Conservation (phyloP, 176 grass and related monocot species). For the Secale cereale region DNA sequence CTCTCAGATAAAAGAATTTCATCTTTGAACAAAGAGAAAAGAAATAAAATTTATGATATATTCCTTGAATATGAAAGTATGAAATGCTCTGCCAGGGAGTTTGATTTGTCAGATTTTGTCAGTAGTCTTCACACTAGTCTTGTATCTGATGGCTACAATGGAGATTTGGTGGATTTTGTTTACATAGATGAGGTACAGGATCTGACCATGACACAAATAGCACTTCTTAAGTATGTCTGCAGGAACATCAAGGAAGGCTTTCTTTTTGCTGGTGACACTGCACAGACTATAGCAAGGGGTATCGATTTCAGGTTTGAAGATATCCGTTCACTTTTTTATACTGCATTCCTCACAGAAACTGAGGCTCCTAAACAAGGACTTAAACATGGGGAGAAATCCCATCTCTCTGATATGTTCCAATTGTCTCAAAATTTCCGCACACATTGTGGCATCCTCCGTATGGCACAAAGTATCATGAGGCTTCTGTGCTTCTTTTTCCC, state of each 20-base stretch:
- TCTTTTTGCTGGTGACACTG: slow-evolving; percentile 85
- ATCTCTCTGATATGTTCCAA: slow-evolving; percentile 62
- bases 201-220: slow-evolving; percentile 73
- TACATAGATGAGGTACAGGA: slow-evolving; percentile 98
- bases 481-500: slow-evolving; percentile 80
- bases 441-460: slow-evolving; percentile 61
- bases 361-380: slow-evolving; percentile 10
- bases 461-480: slow-evolving; percentile 79
- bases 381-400: slow-evolving; percentile 39
- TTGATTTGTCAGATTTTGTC: slow-evolving; percentile 86
- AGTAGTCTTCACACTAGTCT: slow-evolving; percentile 46
- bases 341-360: slow-evolving; percentile 43
- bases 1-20: slow-evolving; percentile 73
- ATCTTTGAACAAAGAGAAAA: slow-evolving; percentile 33
- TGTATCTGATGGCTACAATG: slow-evolving; percentile 37
- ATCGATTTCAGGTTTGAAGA: slow-evolving; percentile 91
- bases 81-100: slow-evolving; percentile 53
- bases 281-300: slow-evolving; percentile 84
- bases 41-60: slow-evolving; percentile 64
- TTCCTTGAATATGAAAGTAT: slow-evolving; percentile 77
- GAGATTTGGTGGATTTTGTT: slow-evolving; percentile 56
- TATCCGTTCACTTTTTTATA: slow-evolving; percentile 77
- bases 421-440: slow-evolving; percentile 83
- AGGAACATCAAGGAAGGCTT: slow-evolving; percentile 74
- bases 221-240: slow-evolving; percentile 73